Evolutionary conservation across 1,139 yeast genomes (phyloP).

Genomic region (Hansenula sp.): DNA sequence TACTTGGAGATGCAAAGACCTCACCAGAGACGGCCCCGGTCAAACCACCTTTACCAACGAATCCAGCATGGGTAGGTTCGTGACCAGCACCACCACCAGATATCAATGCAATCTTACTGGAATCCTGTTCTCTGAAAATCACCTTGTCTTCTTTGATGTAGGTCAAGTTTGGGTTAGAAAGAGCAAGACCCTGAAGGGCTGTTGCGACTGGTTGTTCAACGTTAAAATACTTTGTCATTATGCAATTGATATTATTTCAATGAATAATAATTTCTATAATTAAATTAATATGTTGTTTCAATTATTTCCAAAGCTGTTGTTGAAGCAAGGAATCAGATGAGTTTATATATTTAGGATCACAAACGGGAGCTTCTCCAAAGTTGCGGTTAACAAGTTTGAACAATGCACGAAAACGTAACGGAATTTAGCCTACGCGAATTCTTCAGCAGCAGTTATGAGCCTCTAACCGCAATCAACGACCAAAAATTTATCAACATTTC

Average conservation of each 20-base stretch:
- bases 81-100: conserved; percentile 98
- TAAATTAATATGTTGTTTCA: too few relatives aligned
- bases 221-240: conserved; percentile 28
- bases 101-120: conserved; percentile 59
- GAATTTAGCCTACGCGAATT: not conserved
- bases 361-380: not conserved
- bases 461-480: too few relatives aligned
- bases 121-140: conserved; percentile 41
- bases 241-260: too few relatives aligned
- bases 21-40: conserved; percentile 90
- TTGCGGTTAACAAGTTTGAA: not conserved
- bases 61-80: conserved; percentile 91
- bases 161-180: conserved; percentile 62
- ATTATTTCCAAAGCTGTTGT: too few relatives aligned
- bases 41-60: conserved; percentile 75
- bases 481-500: too few relatives aligned
- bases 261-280: too few relatives aligned
- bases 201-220: conserved; percentile 57
- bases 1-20: conserved; percentile 88
- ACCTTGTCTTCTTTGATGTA: conserved; percentile 68
- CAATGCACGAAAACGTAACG: conserved; percentile 3
- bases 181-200: conserved; percentile 63
- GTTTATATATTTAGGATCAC: too few relatives aligned
- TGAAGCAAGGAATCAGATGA: too few relatives aligned
- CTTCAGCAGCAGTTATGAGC: not conserved